Conservation (phyloP, 768 basidiomycete species). For the Tylopilus sp. region DNA sequence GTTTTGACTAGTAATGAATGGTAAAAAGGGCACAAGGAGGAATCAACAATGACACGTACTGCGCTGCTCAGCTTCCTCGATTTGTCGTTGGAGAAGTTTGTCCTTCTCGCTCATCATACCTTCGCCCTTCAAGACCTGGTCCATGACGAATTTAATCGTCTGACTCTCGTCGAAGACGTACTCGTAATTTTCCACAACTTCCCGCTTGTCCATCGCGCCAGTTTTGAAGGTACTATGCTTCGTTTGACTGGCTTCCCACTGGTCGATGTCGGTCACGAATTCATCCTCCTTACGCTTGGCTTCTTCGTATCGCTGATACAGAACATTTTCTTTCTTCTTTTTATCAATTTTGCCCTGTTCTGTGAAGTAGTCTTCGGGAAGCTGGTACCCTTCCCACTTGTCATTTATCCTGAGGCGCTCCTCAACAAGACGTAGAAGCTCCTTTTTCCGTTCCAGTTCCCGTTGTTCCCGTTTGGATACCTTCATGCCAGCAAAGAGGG, state of each 20-base stretch:
- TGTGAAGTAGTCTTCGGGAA: conserved; percentile 97
- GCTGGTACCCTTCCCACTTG: conserved; percentile 91
- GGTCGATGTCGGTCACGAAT: conserved; percentile 95
- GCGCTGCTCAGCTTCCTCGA: conserved; percentile 88
- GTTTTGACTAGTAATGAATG: conserved; percentile 54
- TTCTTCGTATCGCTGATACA: conserved; percentile 95
- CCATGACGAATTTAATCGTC: conserved; percentile 94
- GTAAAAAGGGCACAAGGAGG: not conserved
- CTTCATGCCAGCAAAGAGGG: conserved; percentile 87
- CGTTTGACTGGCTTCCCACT: conserved; percentile 95
- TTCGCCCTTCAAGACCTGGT: conserved; percentile 64
- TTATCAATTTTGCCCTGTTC: conserved; percentile 98
- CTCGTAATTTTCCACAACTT: conserved; percentile 83
- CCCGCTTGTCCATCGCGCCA: conserved; percentile 87
- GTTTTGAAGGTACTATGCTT: conserved; percentile 84
- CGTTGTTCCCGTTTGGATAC: conserved; percentile 77
- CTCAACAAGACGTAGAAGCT: conserved; percentile 86
- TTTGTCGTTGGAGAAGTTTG: conserved; percentile 77
- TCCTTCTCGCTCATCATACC: conserved; percentile 79
- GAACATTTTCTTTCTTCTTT: conserved; percentile 88
- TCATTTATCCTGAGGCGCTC: conserved; percentile 93
- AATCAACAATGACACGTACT: conserved; percentile 46
- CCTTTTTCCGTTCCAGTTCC: conserved; percentile 90
- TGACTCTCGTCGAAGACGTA: conserved; percentile 99
- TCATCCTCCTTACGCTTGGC: conserved; percentile 88